Percentiles rank a stretch among this genome's conserved stretches.
phyloP scores from a whole-genome alignment of 1,284 basidiomycete species.

The Rhodotorula mucilaginosa region DNA sequence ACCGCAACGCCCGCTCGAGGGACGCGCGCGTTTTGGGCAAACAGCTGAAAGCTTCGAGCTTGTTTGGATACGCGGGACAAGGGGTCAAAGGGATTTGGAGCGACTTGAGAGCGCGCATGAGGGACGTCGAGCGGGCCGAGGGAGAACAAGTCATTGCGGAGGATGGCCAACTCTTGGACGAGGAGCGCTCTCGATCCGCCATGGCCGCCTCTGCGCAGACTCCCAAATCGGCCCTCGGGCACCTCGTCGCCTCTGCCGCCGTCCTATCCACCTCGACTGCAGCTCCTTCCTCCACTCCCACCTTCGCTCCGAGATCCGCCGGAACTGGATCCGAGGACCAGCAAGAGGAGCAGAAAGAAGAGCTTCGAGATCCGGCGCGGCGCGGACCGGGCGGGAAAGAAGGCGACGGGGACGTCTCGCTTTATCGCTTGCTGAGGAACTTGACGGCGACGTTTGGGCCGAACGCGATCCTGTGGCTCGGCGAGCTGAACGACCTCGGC shows the following conservation, averaged over 20 bases:
- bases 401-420: slow-evolving; percentile 14
- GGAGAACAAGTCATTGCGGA: slow-evolving; percentile 5
- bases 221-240: neutral
- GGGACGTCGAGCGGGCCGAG: neutral
- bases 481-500: slow-evolving; percentile 11
- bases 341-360: no score
- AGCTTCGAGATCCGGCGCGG: neutral
- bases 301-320: no score
- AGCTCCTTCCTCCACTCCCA: neutral
- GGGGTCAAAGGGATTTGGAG: slow-evolving; percentile 13
- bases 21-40: slow-evolving; percentile 27
- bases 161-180: slow-evolving; percentile 8
- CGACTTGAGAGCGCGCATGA: slow-evolving; percentile 10
- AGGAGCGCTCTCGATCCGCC: neutral
- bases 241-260: neutral
- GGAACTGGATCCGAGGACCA: no score
- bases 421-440: slow-evolving; percentile 23
- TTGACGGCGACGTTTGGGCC: slow-evolving; percentile 17
- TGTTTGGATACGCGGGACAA: slow-evolving; percentile 14
- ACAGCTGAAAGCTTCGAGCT: slow-evolving; percentile 14
- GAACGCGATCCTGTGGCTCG: slow-evolving; percentile 7
- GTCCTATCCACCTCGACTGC: neutral
- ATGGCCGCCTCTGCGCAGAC: no score
- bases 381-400: slow-evolving; percentile 1
- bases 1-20: neutral